phyloP scores from a whole-genome alignment of 257 asterid species.

The Thymus quinquecostatus region DNA sequence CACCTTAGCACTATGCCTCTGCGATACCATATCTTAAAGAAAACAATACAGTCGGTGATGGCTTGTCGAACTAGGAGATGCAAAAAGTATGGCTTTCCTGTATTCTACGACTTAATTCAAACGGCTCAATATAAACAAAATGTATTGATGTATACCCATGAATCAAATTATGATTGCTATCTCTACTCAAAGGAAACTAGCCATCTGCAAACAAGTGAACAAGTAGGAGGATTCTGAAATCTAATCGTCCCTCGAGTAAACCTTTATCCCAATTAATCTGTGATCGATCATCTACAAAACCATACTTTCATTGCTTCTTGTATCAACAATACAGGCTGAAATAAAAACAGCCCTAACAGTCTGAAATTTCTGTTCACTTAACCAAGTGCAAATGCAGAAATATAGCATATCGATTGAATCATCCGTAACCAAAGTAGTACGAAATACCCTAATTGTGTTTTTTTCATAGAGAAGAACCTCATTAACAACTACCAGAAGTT shows the following conservation, averaged over 20 bases:
- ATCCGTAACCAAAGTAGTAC: not conserved
- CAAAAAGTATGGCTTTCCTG: not conserved
- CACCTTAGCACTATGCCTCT: not conserved
- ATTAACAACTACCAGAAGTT: too few species aligned
- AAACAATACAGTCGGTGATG: too few species aligned
- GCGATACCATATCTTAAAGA: not conserved
- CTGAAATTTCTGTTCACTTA: conserved; percentile 8
- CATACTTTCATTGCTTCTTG: not conserved
- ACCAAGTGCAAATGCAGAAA: not conserved
- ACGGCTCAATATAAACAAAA: not conserved
- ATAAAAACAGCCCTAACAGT: not conserved
- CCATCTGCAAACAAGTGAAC: not conserved
- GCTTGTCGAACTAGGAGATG: not conserved
- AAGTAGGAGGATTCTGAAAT: not conserved
- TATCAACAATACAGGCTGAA: not conserved
- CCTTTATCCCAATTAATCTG: not conserved
- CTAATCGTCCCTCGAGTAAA: not conserved
- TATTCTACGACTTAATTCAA: not conserved
- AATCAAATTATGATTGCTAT: not conserved
- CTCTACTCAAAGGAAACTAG: not conserved
- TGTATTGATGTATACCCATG: not conserved
- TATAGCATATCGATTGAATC: not conserved
- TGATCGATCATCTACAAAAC: not conserved
- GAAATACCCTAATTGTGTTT: too few species aligned
- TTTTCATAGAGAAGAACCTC: too few species aligned